Percentiles rank a stretch among this genome's conserved stretches.
phyloP scores from a whole-genome alignment of 179 eudicot species.

The Beta corolliflora region DNA sequence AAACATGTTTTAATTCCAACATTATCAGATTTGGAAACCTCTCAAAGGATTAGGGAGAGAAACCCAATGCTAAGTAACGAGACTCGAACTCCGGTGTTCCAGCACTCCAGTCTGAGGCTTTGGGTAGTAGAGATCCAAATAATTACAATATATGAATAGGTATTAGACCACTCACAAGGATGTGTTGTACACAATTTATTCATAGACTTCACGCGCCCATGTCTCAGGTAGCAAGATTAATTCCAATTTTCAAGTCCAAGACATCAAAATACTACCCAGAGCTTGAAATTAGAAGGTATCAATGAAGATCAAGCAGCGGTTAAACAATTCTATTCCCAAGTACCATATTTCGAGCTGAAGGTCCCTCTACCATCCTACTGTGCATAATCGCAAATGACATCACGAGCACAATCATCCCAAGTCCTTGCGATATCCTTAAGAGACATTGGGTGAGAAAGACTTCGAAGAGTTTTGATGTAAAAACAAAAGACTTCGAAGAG shows the following conservation, averaged over 20 bases:
- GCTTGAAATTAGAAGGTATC: background rate
- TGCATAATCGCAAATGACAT: slow-evolving; percentile 74
- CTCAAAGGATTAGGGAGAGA: too few relatives aligned
- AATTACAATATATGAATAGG: background rate
- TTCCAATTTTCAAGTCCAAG: background rate
- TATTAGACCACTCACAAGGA: background rate
- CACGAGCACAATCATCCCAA: slow-evolving; percentile 89
- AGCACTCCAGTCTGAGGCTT: too few relatives aligned
- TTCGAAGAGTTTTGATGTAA: slow-evolving; percentile 57
- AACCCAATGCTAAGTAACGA: too few relatives aligned
- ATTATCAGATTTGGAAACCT: too few relatives aligned
- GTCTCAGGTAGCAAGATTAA: background rate
- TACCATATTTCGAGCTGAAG: slow-evolving; percentile 92
- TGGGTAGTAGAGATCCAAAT: too few relatives aligned
- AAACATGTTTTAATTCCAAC: background rate
- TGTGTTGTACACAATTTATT: background rate
- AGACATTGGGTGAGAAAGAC: slow-evolving; percentile 88
- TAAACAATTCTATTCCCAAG: slow-evolving; percentile 72
- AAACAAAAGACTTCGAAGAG: too few relatives aligned
- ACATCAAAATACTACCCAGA: background rate
- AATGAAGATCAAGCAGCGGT: slow-evolving; percentile 45
- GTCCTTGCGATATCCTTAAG: slow-evolving; percentile 79
- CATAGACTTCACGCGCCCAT: too few relatives aligned
- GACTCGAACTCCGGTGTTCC: too few relatives aligned
- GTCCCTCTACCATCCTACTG: slow-evolving; percentile 87